These are phyloP conservation scores for Boletus subparvulus DNA, from an alignment of 768 basidiomycete species.

Conservation along the genomic window DNA sequence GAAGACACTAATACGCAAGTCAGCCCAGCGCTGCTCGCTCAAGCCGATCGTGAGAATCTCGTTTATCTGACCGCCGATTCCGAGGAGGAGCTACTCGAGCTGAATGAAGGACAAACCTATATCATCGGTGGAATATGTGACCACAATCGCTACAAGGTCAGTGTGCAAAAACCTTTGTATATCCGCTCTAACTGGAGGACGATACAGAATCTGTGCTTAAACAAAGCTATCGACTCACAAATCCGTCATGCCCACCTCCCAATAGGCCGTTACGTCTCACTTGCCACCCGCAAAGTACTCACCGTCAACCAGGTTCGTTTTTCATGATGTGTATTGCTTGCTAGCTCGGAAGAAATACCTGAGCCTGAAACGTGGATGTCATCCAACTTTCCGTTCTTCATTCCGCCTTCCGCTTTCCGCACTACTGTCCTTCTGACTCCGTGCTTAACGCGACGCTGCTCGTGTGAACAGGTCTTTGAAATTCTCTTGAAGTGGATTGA, in stretches of 20 bases:
- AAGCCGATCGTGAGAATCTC: constrained; percentile 47
- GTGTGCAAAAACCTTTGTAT: not conserved
- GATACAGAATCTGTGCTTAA: constrained; percentile 78
- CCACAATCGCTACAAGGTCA: constrained; percentile 92
- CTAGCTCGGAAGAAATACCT: not conserved
- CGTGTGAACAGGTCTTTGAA: constrained; percentile 62
- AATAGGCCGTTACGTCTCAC: constrained; percentile 85
- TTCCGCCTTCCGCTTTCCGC: not conserved
- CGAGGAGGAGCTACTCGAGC: constrained; percentile 76
- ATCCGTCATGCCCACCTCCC: constrained; percentile 89
- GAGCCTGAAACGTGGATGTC: not conserved
- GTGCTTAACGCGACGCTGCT: not conserved
- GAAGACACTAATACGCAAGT: constrained; percentile 3
- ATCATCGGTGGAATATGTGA: constrained; percentile 96
- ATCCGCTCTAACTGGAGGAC: constrained; percentile 15
- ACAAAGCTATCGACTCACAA: constrained; percentile 74
- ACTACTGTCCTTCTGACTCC: constrained; percentile 1
- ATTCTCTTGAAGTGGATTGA: constrained; percentile 91
- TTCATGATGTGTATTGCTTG: not conserved
- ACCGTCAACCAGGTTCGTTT: constrained; percentile 85
- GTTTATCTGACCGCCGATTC: constrained; percentile 97
- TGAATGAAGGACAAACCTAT: constrained; percentile 84
- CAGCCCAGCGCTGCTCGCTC: not conserved
- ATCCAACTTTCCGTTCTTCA: not conserved
- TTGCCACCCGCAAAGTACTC: constrained; percentile 90